phyloP scores from a whole-genome alignment of 345 rosid genomes.

The Psidium friedrichsthalianum region DNA sequence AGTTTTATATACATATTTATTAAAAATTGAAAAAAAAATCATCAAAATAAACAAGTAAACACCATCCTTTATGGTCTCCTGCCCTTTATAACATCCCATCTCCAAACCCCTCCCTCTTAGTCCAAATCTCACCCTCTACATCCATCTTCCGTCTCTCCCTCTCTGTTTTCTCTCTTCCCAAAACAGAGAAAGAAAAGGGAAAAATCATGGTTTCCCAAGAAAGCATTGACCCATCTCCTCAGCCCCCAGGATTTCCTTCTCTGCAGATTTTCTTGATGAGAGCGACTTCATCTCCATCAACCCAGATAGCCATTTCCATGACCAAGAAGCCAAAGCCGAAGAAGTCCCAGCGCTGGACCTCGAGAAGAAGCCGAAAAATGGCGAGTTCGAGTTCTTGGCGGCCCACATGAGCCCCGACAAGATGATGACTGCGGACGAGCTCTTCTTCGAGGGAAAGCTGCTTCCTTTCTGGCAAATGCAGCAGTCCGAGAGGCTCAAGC shows the following conservation, averaged over 20 bases:
- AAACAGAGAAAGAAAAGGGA: neutral
- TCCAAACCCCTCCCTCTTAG: neutral
- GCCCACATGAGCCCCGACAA: conserved; percentile 27
- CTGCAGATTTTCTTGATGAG: conserved; percentile 67
- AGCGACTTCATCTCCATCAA: conserved; percentile 54
- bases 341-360: conserved; percentile 12
- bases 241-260: conserved; percentile 72
- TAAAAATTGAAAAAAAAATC: too few species aligned
- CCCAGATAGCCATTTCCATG: conserved; percentile 21
- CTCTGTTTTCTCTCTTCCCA: neutral
- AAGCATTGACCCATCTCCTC: conserved; percentile 1
- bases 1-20: too few species aligned
- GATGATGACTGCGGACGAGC: conserved; percentile 77
- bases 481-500: conserved; percentile 59
- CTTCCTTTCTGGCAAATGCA: conserved; percentile 81
- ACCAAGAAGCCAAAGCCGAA: neutral
- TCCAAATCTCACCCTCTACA: neutral
- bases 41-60: neutral
- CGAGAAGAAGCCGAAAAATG: conserved; percentile 25
- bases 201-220: conserved; percentile 34
- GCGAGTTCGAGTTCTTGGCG: conserved; percentile 75
- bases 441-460: conserved; percentile 75
- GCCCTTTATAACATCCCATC: neutral
- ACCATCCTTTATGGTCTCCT: neutral
- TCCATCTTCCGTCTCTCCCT: neutral